Conservation (phyloP, 2,329 filamentous ascomycete species). For the Elsinoe australis region DNA sequence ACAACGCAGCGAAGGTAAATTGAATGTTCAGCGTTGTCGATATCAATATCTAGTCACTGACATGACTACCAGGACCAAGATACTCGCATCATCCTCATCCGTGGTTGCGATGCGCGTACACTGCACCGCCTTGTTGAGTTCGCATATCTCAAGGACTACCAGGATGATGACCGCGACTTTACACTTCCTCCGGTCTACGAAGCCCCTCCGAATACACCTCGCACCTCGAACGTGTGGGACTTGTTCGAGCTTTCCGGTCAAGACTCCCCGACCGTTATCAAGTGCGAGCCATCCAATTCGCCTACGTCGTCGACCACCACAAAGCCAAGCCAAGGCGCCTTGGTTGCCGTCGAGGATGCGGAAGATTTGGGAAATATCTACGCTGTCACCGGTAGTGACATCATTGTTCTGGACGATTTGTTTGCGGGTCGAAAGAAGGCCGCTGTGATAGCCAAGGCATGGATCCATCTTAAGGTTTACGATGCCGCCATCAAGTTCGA, state of each 20-base stretch:
- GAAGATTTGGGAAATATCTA: background rate
- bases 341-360: background rate
- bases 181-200: background rate
- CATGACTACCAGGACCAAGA: constrained; percentile 4
- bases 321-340: background rate
- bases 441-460: background rate
- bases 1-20: background rate
- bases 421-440: background rate
- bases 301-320: background rate
- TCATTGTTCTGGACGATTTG: background rate
- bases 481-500: constrained; percentile 11
- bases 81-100: constrained; percentile 5
- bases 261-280: background rate
- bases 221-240: constrained; percentile 1
- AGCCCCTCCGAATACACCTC: background rate
- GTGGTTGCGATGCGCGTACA: background rate
- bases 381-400: background rate
- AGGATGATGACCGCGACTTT: background rate
- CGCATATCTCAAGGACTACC: constrained; percentile 15
- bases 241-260: background rate
- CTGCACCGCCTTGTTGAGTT: constrained; percentile 16
- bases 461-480: constrained; percentile 14
- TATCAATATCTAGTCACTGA: no score
- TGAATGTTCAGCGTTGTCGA: no score
- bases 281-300: background rate